phyloP scores from a whole-genome alignment of 129 eudicot species.

The Chrysanthemum makinoi region DNA sequence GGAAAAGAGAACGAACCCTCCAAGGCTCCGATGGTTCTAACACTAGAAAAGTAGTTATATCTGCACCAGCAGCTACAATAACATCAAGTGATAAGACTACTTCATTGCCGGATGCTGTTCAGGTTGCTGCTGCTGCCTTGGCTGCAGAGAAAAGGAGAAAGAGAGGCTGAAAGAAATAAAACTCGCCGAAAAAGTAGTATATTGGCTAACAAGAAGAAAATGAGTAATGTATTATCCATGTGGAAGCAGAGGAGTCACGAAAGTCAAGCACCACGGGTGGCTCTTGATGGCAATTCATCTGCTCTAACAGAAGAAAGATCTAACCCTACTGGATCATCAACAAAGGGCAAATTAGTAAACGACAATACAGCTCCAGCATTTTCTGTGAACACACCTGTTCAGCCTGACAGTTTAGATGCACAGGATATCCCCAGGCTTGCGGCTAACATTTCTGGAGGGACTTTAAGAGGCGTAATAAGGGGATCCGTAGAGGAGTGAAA shows the following conservation, averaged over 20 bases:
- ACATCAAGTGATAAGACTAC: conserved; percentile 61
- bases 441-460: conserved; percentile 50
- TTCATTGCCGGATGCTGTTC: conserved; percentile 88
- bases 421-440: conserved; percentile 56
- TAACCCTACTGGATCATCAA: conserved; percentile 32
- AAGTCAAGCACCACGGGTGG: conserved; percentile 92
- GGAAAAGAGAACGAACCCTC: conserved; percentile 50
- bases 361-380: conserved; percentile 47
- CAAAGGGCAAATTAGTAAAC: conserved; percentile 42
- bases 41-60: conserved; percentile 68
- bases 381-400: conserved; percentile 30
- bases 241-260: conserved; percentile 99
- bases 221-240: conserved; percentile 90
- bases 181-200: conserved; percentile 97
- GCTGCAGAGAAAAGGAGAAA: conserved; percentile 97
- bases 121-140: conserved; percentile 92
- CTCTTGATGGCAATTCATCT: conserved; percentile 58
- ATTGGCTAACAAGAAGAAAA: conserved; percentile 89
- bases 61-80: conserved; percentile 90
- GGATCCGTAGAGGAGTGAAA: conserved; percentile 77
- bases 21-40: conserved; percentile 55
- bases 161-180: conserved; percentile 77
- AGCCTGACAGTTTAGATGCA: conserved; percentile 42
- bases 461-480: conserved; percentile 83
- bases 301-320: conserved; percentile 49